phyloP scores from a whole-genome alignment of 306 rosid species.

The Abrus pulchellus region DNA sequence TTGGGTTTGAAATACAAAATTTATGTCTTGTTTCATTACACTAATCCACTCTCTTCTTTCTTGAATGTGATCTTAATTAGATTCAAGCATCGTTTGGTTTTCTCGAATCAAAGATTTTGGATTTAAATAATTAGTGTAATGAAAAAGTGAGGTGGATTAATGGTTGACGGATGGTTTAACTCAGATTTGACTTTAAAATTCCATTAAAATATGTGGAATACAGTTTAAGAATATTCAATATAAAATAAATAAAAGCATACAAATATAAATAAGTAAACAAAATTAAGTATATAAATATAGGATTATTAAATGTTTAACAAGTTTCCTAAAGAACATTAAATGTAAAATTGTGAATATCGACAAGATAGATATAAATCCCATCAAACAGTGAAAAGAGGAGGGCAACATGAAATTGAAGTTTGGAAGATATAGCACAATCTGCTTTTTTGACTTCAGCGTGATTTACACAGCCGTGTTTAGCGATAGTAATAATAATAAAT shows the following conservation, averaged over 20 bases:
- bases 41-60: no score
- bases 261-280: not conserved
- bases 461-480: conserved; percentile 44
- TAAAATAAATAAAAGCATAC: not conserved
- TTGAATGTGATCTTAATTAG: not conserved
- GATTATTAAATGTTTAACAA: not conserved
- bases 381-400: conserved; percentile 24
- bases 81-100: not conserved
- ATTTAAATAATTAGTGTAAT: not conserved
- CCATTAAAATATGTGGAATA: no score
- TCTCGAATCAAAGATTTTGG: not conserved
- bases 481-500: conserved; percentile 35
- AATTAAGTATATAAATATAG: not conserved
- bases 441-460: conserved; percentile 49
- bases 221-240: no score
- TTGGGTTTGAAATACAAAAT: no score
- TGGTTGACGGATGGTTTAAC: no score
- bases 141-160: not conserved
- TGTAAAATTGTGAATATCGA: not conserved
- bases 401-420: conserved; percentile 25
- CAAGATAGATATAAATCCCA: conserved; percentile 31
- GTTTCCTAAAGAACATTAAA: not conserved
- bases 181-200: no score
- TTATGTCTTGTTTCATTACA: no score
- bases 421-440: conserved; percentile 28